phyloP scores from a whole-genome alignment of 2,329 filamentous ascomycete genomes.

The Fusarium pseudocircinatum region DNA sequence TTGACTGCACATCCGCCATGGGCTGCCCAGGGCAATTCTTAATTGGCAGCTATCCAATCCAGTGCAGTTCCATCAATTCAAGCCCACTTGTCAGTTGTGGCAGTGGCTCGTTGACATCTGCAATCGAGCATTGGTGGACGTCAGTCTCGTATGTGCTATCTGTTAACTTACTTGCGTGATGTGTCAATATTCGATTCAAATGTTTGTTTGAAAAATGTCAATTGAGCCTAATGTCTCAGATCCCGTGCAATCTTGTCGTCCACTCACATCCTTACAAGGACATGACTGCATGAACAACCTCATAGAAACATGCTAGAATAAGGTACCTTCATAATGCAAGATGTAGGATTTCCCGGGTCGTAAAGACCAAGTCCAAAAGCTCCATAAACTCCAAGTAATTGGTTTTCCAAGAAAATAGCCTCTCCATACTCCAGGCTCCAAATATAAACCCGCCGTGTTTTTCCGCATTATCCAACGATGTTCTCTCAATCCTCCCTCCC shows the following conservation, averaged over 20 bases:
- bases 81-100: neutral
- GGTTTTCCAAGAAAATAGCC: neutral
- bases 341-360: neutral
- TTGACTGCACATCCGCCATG: conserved; percentile 3
- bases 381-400: conserved; percentile 3
- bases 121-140: conserved; percentile 8
- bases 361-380: neutral
- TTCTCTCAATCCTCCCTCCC: neutral
- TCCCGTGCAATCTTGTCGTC: conserved; percentile 6
- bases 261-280: neutral
- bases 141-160: neutral
- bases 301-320: neutral
- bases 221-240: conserved; percentile 13
- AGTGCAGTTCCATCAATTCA: neutral
- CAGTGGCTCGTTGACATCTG: neutral
- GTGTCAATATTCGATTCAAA: neutral
- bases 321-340: neutral
- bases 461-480: conserved; percentile 4
- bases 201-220: neutral
- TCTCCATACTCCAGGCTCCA: conserved; percentile 12
- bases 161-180: neutral
- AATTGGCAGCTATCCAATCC: conserved; percentile 24
- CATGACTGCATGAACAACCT: neutral
- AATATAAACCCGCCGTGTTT: conserved; percentile 6
- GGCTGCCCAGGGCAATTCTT: conserved; percentile 10